Base-by-base conservation (phyloP, 192 early-diverging fungal genomes). In the Gaertneriomyces sp. region DNA sequence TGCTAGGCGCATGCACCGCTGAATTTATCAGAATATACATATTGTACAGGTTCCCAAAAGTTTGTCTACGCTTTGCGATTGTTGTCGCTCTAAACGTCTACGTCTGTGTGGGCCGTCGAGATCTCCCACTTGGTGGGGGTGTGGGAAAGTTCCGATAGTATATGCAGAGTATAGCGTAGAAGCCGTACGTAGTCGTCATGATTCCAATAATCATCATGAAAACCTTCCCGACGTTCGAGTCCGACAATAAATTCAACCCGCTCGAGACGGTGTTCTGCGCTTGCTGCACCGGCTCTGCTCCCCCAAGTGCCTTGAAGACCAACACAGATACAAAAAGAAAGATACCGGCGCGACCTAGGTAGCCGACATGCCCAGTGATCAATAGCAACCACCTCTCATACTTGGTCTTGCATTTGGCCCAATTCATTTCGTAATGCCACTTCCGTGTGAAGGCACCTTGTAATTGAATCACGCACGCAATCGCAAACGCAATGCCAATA, bases 281-380 rank as follows among this genome's bases (percentile, higher is more conserved):
- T 44, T 69, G 59, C 17, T 43, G 50, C 7, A 62, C 67, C n/a
- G 66, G 66, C n/a, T 51, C 57, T 14, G 11, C 25, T 33, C 25
- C n/a, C n/a, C n/a, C 25, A 10, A 68, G 57, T 6, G 64, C 53
- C 38, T 64, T 61, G 56, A 77, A 74, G 69, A 78, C 65, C 42
- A 76, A 67, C 0, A 76, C 70, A 1, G 67, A 64, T 8, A 81
- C 79, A 68, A 76, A 81, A 51, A 81, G 57, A 58, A 81, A 81
- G 5, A 81, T 71, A 25, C 79, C 79, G 1, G 76, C 79, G 11
- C 79, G 56, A 6, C 73, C 76, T 3, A 78, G 42, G 53, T 73
- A 81, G 8, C 79, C 79, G 25, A 81, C 45, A 46, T 81, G 76
- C 16, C 79, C 79, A 14, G 66, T 49, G 2, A 50, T 44, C 44